Evolutionary conservation across 1,284 basidiomycete species (phyloP), one percentile per base, ranked within the genome.

Genomic region (Moniliophthora roreri): DNA sequence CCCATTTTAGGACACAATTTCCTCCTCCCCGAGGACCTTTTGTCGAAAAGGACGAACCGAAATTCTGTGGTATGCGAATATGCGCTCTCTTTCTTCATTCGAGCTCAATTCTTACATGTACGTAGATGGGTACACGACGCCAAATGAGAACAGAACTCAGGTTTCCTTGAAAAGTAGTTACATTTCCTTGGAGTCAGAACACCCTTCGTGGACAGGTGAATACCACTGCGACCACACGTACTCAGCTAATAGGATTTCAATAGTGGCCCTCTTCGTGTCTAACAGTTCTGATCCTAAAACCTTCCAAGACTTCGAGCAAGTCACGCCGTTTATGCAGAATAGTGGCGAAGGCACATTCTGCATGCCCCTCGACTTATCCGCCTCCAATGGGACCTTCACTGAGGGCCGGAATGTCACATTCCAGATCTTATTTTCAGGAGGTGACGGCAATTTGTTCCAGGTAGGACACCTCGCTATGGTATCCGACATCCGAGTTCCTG

Each of bases 1-100:
- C 85, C 6, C 88, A 90, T 67, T 90, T 89, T 72, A 81, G 85
- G 54, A 72, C 90, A 37, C 77, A 81, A 63, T 90, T 77, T 66
- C 88, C 88, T 36, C 58, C 71, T 3, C 79, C 85, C 5, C 75
- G 87, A 47, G 87, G 87, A 6, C 59, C 55, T 0, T 87, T 88
- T 60, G 72, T 71, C 53, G 79, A 82, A 57, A 74, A 81, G 53
- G 63, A 77, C 16, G 87, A 90, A 66, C 69, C 75, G n/a, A 72
- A 60, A 1, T 83, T 85, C 62, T 83, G 84, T 62, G 79, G 79
- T 80, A 59, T 9, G 76, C 38, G 38, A 13, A 7, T 23, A 36
- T 52, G n/a, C 36, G 15, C 34, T 15, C 44, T 9, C 50, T 10
- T 21, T 45, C 51, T 23, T 9, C 23, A 42, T 24, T 35, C 37